Evolutionary conservation across 169 alveolate genomes (phyloP).

Genomic region (Eimeria sp.): DNA sequence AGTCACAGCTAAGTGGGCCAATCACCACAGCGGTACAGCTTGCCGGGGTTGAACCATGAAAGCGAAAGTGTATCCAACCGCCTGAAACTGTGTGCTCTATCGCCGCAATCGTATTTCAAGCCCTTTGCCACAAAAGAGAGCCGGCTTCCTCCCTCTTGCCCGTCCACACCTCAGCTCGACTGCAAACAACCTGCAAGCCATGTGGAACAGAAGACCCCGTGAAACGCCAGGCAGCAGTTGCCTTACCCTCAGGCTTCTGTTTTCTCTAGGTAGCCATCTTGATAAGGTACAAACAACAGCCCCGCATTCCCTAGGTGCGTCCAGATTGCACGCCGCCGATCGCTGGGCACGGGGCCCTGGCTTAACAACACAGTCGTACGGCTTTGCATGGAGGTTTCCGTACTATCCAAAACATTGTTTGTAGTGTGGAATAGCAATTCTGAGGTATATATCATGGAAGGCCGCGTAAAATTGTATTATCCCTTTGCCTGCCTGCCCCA

Average conservation of each 20-base stretch:
- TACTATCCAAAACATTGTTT: neutral
- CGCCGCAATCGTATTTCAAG: slow-evolving; percentile 8
- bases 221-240: slow-evolving; percentile 19
- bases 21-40: neutral
- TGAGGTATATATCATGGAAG: neutral
- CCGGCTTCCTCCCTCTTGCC: slow-evolving; percentile 31
- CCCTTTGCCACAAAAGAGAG: neutral
- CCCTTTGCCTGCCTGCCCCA: slow-evolving; percentile 15
- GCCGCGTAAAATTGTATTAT: neutral
- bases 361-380: neutral
- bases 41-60: neutral
- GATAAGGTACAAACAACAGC: slow-evolving; percentile 12
- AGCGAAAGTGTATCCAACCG: neutral
- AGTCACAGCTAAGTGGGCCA: neutral
- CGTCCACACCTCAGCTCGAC: slow-evolving; percentile 24
- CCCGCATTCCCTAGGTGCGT: slow-evolving; percentile 69
- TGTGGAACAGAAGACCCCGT: slow-evolving; percentile 48
- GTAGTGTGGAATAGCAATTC: neutral
- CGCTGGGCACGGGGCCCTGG: slow-evolving; percentile 35
- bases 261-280: neutral
- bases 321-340: slow-evolving; percentile 26
- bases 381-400: neutral
- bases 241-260: neutral
- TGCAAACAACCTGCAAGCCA: slow-evolving; percentile 20
- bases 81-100: neutral